phyloP scores from a whole-genome alignment of 2,329 filamentous ascomycete genomes.

The Cyanodermella asteris region DNA sequence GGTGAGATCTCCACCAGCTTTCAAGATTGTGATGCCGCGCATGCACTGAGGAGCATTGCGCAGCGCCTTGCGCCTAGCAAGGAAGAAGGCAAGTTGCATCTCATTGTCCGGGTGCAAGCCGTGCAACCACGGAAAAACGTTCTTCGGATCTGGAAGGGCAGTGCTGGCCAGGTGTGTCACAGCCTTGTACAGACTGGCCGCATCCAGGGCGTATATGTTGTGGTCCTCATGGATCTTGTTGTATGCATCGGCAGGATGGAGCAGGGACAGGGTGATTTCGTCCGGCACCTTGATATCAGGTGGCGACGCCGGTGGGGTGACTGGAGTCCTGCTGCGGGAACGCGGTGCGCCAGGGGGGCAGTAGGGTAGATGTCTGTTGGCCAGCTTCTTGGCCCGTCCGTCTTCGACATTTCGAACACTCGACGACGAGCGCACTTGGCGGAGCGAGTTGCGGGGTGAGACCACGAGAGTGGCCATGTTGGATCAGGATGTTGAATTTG shows the following conservation, averaged over 20 bases:
- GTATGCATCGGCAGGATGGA: conserved; percentile 51
- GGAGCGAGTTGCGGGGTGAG: no score
- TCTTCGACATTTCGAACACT: no score
- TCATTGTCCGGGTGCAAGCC: conserved; percentile 76
- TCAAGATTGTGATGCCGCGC: conserved; percentile 65
- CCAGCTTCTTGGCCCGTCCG: no score
- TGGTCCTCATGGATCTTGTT: conserved; percentile 31
- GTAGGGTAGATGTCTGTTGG: conserved; percentile 77
- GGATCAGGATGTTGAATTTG: no score
- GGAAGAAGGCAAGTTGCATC: conserved; percentile 77
- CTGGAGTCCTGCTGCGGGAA: conserved; percentile 17
- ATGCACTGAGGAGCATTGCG: conserved; percentile 54
- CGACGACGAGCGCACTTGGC: no score
- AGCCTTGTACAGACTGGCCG: conserved; percentile 45
- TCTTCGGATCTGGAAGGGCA: conserved; percentile 61
- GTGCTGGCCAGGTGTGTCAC: conserved; percentile 57
- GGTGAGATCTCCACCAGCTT: conserved; percentile 61
- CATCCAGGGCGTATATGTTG: conserved; percentile 51
- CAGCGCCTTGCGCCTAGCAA: conserved; percentile 48
- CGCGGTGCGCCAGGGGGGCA: conserved; percentile 51
- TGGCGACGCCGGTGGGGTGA: conserved; percentile 45
- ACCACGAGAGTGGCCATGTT: no score
- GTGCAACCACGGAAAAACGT: conserved; percentile 91
- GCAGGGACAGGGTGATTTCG: conserved; percentile 41
- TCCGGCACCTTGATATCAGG: conserved; percentile 32